Base-by-base conservation (phyloP, 495 filamentous ascomycete genomes). In the Cercophora sp. region DNA sequence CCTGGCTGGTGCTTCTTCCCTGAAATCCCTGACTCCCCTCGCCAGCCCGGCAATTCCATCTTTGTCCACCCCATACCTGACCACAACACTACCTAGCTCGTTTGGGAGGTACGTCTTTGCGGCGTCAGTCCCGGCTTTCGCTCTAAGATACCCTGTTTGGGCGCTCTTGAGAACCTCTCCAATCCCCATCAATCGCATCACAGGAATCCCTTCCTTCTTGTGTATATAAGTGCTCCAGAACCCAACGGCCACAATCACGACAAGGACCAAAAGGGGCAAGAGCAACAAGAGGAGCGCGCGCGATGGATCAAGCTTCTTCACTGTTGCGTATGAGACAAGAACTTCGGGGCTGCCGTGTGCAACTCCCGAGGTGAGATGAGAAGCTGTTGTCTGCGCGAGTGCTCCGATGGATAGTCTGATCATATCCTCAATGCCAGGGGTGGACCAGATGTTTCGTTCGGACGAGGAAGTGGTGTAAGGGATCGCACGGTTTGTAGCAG, bases 361-460 rank as follows among this genome's bases (percentile, higher is more conserved):
- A n/a, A n/a, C n/a, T n/a, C n/a, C n/a, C n/a, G n/a, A n/a, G n/a
- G n/a, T n/a, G n/a, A n/a, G n/a, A n/a, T n/a, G n/a, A 6, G 56
- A 31, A 19, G 54, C 35, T 35, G 56, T 65, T 16, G 62, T 40
- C 31, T 60, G 62, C 8, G 57, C 54, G 19, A 65, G 52, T 6
- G 65, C 65, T 36, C 58, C 60, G 24, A 68, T 55, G 16, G 65
- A 52, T 8, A 63, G 34, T 20, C 48, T 54, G 54, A 68, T 60
- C 37, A 68, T 57, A 8, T 19, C 5, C 37, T 52, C 39, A 8
- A 68, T 45, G n/a, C 55, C 62, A 10, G 39, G 31, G 20, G 45
- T 52, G 0, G 65, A 65, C 62, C 62, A 68, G 37, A 27, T 48
- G 47, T 68, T 68, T 19, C 23, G 36, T 4, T 42, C 16, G 6